phyloP scores from a whole-genome alignment of 768 basidiomycete species.

The Tricholomella constricta region DNA sequence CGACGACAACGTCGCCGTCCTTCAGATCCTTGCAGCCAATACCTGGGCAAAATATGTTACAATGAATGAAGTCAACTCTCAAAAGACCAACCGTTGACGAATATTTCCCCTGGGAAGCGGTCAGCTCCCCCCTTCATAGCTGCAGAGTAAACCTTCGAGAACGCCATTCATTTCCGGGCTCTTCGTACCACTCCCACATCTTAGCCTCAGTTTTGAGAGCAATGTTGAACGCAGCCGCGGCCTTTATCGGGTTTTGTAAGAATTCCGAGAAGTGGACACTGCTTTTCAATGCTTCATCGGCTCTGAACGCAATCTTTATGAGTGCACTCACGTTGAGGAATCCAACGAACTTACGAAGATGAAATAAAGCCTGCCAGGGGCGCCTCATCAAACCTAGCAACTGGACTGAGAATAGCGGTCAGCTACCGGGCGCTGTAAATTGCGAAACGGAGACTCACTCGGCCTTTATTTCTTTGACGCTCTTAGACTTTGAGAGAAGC shows the following conservation, averaged over 20 bases:
- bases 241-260: conserved; percentile 18
- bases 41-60: conserved; percentile 12
- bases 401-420: conserved; percentile 15
- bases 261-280: conserved; percentile 19
- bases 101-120: conserved; percentile 19
- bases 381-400: conserved; percentile 16
- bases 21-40: conserved; percentile 20
- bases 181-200: conserved; percentile 33
- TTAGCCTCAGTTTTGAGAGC: conserved; percentile 24
- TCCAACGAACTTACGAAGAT: conserved; percentile 12
- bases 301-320: conserved; percentile 9
- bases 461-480: conserved; percentile 25
- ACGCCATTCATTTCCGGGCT: conserved; percentile 29
- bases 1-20: conserved; percentile 24
- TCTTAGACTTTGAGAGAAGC: conserved; percentile 30
- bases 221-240: conserved; percentile 25
- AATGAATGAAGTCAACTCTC: background rate
- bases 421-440: background rate
- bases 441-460: conserved; percentile 22
- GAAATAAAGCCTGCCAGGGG: conserved; percentile 19
- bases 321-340: too few relatives aligned
- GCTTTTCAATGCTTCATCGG: conserved; percentile 24
- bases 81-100: conserved; percentile 18
- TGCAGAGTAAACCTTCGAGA: conserved; percentile 28
- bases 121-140: conserved; percentile 26